Conservation (phyloP, 257 asterid species). For the Nemophila menziesii region DNA sequence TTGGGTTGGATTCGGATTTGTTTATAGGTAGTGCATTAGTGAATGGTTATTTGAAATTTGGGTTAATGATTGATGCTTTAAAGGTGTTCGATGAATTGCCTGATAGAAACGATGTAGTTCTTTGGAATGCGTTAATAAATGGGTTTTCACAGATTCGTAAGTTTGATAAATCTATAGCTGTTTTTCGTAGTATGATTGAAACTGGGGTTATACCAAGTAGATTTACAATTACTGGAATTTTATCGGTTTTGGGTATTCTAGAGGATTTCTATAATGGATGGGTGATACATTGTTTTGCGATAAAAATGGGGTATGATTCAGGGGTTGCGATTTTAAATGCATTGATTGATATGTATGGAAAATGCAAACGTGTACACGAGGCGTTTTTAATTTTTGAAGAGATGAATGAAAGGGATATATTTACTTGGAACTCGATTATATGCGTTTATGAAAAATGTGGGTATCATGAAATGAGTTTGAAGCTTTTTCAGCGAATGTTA, state of each 20-base stretch:
- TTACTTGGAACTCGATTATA: constrained; percentile 79
- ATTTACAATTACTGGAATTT: constrained; percentile 51
- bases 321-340: constrained; percentile 53
- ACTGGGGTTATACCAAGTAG: constrained; percentile 34
- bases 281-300: constrained; percentile 38
- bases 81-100: constrained; percentile 59
- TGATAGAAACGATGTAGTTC: constrained; percentile 44
- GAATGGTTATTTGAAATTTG: constrained; percentile 41
- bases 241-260: constrained; percentile 51
- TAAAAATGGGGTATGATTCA: constrained; percentile 37
- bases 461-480: constrained; percentile 52
- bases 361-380: constrained; percentile 41
- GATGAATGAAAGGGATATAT: constrained; percentile 56
- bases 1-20: constrained; percentile 47
- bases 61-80: constrained; percentile 39
- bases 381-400: constrained; percentile 38
- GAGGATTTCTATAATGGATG: constrained; percentile 46
- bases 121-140: constrained; percentile 81
- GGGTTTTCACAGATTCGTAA: constrained; percentile 53
- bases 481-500: constrained; percentile 46
- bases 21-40: constrained; percentile 65
- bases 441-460: constrained; percentile 68
- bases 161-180: constrained; percentile 27
- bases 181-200: constrained; percentile 49
- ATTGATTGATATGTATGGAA: constrained; percentile 80